phyloP scores from a whole-genome alignment of 2,329 filamentous ascomycete species.

The Fusarium nisikadoi region DNA sequence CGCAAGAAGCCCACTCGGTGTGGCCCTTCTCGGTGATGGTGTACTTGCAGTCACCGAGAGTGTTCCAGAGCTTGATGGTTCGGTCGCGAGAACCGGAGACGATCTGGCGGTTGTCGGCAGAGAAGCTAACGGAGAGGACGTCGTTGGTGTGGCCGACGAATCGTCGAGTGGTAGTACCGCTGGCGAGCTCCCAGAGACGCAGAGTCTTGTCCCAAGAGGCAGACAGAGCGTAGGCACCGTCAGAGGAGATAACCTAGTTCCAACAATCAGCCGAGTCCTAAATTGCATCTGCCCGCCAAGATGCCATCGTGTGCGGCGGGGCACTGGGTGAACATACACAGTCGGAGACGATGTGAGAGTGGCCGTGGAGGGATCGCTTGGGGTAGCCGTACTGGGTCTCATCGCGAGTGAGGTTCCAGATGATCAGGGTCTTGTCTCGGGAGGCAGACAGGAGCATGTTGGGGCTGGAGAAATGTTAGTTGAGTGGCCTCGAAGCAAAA shows the following conservation, averaged over 20 bases:
- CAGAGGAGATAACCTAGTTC: constrained; percentile 93
- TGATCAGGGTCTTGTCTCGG: constrained; percentile 99
- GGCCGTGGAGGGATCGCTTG: constrained; percentile 97
- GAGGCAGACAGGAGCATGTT: constrained; percentile 99
- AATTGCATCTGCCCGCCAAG: constrained; percentile 19
- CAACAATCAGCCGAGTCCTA: constrained; percentile 41
- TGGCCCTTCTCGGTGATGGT: constrained; percentile 99
- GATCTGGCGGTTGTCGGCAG: constrained; percentile 99
- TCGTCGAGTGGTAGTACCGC: constrained; percentile 94
- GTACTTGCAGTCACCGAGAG: constrained; percentile 99
- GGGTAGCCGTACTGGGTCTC: constrained; percentile 98
- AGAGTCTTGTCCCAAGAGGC: constrained; percentile 99
- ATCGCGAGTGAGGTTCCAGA: constrained; percentile 99
- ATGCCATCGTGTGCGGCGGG: constrained; percentile 17
- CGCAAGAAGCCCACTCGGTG: constrained; percentile 99
- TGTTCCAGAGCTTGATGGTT: constrained; percentile 99
- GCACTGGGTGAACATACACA: constrained; percentile 76
- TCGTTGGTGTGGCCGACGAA: constrained; percentile 99
- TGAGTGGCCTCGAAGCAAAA: constrained; percentile 6
- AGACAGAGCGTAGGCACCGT: constrained; percentile 98
- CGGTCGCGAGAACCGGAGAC: constrained; percentile 98
- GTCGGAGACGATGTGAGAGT: constrained; percentile 99
- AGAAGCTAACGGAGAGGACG: constrained; percentile 99
- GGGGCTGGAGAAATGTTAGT: constrained; percentile 67
- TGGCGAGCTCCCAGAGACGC: constrained; percentile 98